Evolutionary conservation across 2,329 filamentous ascomycete species (phyloP), one percentile per base, ranked within the genome.

Genomic region (Exophiala bonariae): DNA sequence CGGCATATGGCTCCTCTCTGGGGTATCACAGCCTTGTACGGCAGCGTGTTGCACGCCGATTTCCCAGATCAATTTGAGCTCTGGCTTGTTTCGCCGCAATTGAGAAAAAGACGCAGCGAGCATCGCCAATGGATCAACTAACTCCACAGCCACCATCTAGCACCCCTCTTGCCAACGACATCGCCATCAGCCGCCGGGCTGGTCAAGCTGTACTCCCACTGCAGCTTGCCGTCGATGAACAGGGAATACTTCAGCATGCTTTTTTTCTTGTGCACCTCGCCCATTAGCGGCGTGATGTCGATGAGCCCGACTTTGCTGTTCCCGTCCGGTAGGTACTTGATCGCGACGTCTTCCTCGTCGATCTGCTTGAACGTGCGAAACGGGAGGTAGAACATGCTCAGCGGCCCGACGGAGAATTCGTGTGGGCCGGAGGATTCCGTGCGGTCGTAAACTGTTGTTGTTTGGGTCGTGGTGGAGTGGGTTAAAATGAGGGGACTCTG

Each of bases 341-440:
- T 77, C 63, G 85, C 78, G 9, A 96, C 81, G 68, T 97, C 93
- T 58, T 91, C 83, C 1, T 84, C 78, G 57, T 95, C 89, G 1
- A 78, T 81, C 67, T 96, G 89, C 57, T 76, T 77, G 67, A 97
- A 99, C 0, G 89, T 92, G 2, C 85, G 79, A 18, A 92, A 72
- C 0, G 93, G 93, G 3, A 93, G 79, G 58, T 93, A 96, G 64
- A 99, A 99, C 77, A 97, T 95, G 64, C 85, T 95, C 41, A 99
- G 66, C 0, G 93, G 93, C 44, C 88, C 93, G 1, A 87, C 90
- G 18, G 88, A 93, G 67, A 96, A 97, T 66, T 99, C 93, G 60
- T 95, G 86, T 0, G 95, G 42, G 58, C 74, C 52, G 76, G 54
- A 38, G 57, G 47, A 4, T 61, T 67, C 2, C 57, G 54, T 16